Percentiles rank a stretch among this genome's conserved stretches.
phyloP scores from a whole-genome alignment of 2,329 filamentous ascomycete genomes.

The Aciculosporium take region DNA sequence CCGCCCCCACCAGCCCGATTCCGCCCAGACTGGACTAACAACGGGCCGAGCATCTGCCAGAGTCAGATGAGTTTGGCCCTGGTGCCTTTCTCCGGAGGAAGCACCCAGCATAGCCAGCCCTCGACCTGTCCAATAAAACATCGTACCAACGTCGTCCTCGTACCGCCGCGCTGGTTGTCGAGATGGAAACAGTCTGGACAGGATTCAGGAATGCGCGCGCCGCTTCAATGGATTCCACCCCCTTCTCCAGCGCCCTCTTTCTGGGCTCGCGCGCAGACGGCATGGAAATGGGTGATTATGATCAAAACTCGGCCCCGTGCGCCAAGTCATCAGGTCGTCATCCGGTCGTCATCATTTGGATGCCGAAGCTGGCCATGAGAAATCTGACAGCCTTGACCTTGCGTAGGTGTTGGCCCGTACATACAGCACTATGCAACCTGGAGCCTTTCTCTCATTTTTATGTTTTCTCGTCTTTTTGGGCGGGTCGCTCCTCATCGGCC shows the following conservation, averaged over 20 bases:
- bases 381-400: not conserved
- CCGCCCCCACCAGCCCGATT: too few species aligned
- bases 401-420: not conserved
- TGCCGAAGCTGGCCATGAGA: not conserved
- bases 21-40: too few species aligned
- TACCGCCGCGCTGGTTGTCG: not conserved
- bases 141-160: constrained; percentile 4
- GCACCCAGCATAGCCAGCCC: not conserved
- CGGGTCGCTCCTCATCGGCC: constrained; percentile 1
- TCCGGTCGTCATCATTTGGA: not conserved
- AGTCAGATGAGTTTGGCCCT: too few species aligned
- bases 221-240: not conserved
- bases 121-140: constrained; percentile 2
- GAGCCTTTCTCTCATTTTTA: too few species aligned
- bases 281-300: not conserved
- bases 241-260: not conserved
- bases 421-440: not conserved
- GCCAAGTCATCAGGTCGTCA: not conserved
- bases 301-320: not conserved
- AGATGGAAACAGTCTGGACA: not conserved
- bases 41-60: too few species aligned
- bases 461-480: not conserved
- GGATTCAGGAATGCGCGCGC: not conserved
- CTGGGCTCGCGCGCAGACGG: not conserved
- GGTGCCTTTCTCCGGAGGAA: not conserved